Evolutionary conservation across 1,139 yeast species (phyloP), one percentile per base, ranked within the genome.

Genomic region (Martiniozyma asiatica): DNA sequence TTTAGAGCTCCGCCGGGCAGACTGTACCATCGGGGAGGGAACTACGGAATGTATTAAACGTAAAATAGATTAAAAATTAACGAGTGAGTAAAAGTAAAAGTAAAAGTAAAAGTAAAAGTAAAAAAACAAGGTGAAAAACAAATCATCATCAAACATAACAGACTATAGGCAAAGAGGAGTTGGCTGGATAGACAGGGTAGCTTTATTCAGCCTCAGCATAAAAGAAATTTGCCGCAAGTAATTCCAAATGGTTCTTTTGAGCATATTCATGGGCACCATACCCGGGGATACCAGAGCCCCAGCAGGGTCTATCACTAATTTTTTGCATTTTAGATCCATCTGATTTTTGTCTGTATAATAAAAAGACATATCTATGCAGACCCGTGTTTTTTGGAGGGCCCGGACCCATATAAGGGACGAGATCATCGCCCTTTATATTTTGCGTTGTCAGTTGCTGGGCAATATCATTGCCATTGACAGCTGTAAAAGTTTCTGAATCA

Each of bases 351-450:
- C 76, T 76, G 55, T 66, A 81, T 39, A 84, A 58, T 38, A 82
- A 53, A 45, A 78, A 79, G 20, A 80, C 82, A 50, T 82, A 84
- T 36, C 93, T 68, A 57, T 85, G 94, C 45, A 69, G 67, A 15
- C 93, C 92, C 1, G 95, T 80, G 35, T 71, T 72, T 34, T 69
- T 68, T 25, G 94, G 93, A 13, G 95, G 95, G 4, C 68, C 93
- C 2, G 95, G 94, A 0, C 93, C 94, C 47, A 60, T 51, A 52
- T 82, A 82, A 6, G 64, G 59, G 16, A 65, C 45, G 27, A 68
- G 44, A 8, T 43, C 51, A 5, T 25, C 31, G 15, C 50, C 51
- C 10, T 34, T 29, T 15, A 53, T 31, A 13, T 45, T 41, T 4
- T 33, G 26, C 3, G 57, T 50, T 20, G 53, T 49, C 27, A 50